A percentile compares a stretch with the other conserved stretches of the same genome.
Conservation (phyloP, 75 land plant species). For the Pinus albicaulis region DNA sequence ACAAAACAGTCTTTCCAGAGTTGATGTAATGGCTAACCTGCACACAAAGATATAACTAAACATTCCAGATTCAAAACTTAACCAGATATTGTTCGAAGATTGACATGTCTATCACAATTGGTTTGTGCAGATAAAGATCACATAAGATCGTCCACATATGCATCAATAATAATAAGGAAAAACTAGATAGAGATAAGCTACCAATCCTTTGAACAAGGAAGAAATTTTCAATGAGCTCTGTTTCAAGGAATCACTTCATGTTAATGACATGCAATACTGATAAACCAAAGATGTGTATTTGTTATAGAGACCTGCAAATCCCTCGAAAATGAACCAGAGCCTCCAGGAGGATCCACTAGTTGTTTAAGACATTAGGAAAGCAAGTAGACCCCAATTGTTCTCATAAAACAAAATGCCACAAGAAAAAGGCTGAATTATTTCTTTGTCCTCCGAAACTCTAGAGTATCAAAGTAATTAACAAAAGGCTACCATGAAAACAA, state of each 20-base stretch:
- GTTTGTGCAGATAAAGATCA: no score
- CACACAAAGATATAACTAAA: not conserved
- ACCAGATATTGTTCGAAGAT: not conserved
- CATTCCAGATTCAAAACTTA: not conserved
- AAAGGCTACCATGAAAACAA: slow-evolving; percentile 6
- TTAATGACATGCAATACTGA: not conserved
- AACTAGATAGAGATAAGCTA: not conserved
- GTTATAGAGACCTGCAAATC: not conserved
- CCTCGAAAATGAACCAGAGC: not conserved
- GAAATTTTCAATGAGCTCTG: not conserved
- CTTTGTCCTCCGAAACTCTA: not conserved
- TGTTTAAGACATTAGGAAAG: not conserved
- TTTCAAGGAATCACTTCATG: no score
- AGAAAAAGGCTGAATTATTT: not conserved
- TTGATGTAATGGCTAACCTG: not conserved
- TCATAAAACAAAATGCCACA: not conserved
- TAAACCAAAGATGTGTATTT: not conserved
- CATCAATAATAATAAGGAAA: not conserved
- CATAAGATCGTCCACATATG: no score
- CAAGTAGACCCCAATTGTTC: slow-evolving; percentile 1
- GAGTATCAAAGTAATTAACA: not conserved
- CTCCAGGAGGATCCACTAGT: not conserved
- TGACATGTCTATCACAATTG: not conserved
- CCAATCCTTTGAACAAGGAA: not conserved
- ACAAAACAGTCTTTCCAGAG: not conserved